Base-by-base conservation (phyloP, 345 rosid genomes). In the Orychophragmus violaceus region DNA sequence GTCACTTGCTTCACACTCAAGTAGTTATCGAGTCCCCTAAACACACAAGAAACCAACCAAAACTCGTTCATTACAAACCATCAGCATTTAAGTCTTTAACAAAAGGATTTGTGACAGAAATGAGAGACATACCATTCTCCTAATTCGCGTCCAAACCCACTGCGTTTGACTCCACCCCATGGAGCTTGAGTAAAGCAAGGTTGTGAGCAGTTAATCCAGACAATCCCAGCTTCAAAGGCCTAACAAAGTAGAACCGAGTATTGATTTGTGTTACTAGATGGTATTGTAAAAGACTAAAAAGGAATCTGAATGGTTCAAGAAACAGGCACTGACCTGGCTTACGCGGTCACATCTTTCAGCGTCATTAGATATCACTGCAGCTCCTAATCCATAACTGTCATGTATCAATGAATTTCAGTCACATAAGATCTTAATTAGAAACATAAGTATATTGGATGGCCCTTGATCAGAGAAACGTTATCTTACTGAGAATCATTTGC, bases 131-230 rank as follows among this genome's bases (percentile, higher is more conserved):
- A 94, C 99, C 97, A 88, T 88, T 88, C 89, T 45, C 99, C 97
- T 49, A 90, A 74, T 70, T 90, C 99, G 42, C 95, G 96, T 19
- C 97, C 97, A 64, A 88, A 90, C 16, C 97, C 97, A 70, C 96
- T 94, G 76, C 95, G 95, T 70, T 94, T 94, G 68, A 82, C 73
- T 71, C 99, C 97, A 62, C 97, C 99, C 99, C 99, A 94, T 46
- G 99, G 99, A 24, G 96, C 97, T 75, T 90, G 96, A 59, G 85
- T 85, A 81, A 94, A 94, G 81, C 97, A 85, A 52, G 97, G 96
- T 78, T 90, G 99, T 11, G 99, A 90, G 82, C 99, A 94, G 76
- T 94, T 94, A 73, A 94, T 49, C 97, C 99, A 94, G 22, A 94
- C 97, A 36, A 88, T 69, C 18, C 97, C 97, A 18, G 97, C 79